phyloP scores from a whole-genome alignment of 2,329 filamentous ascomycete genomes.

The Coniella lustricola region DNA sequence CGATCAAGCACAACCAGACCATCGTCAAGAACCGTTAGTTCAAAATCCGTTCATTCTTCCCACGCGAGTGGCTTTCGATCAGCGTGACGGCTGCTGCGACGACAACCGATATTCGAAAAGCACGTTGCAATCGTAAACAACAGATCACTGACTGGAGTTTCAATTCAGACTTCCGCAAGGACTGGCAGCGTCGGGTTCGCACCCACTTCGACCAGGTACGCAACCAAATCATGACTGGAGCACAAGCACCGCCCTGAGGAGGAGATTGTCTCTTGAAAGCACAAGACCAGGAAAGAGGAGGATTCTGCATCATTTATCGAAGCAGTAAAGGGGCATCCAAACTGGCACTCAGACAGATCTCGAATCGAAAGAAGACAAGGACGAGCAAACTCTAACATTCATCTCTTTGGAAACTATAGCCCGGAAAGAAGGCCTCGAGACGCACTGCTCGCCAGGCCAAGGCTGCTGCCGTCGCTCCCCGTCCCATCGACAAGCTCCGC shows the following conservation, averaged over 20 bases:
- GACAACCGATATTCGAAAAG: constrained; percentile 19
- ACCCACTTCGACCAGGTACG: constrained; percentile 99
- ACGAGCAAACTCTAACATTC: constrained; percentile 26
- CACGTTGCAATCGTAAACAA: too few relatives aligned
- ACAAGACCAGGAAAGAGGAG: background rate
- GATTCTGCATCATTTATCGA: too few relatives aligned
- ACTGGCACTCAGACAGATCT: constrained; percentile 11
- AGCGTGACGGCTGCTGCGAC: constrained; percentile 23
- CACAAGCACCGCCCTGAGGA: constrained; percentile 2
- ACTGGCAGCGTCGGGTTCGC: constrained; percentile 99
- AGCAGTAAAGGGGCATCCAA: too few relatives aligned
- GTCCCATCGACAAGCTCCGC: constrained; percentile 93
- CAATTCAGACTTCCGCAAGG: constrained; percentile 91
- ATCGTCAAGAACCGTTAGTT: constrained; percentile 88
- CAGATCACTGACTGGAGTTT: constrained; percentile 34
- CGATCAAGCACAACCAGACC: constrained; percentile 99
- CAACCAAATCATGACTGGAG: constrained; percentile 22
- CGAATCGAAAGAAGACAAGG: background rate
- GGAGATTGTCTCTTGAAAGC: constrained; percentile 14
- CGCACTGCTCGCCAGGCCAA: constrained; percentile 87
- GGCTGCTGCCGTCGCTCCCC: constrained; percentile 90
- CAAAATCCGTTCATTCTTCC: constrained; percentile 20
- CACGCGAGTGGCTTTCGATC: constrained; percentile 14
- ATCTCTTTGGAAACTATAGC: constrained; percentile 54
- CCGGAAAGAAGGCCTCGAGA: constrained; percentile 91